Evolutionary conservation across 352 stramenopile genomes (phyloP).

Genomic region (Phytophthora meadii): DNA sequence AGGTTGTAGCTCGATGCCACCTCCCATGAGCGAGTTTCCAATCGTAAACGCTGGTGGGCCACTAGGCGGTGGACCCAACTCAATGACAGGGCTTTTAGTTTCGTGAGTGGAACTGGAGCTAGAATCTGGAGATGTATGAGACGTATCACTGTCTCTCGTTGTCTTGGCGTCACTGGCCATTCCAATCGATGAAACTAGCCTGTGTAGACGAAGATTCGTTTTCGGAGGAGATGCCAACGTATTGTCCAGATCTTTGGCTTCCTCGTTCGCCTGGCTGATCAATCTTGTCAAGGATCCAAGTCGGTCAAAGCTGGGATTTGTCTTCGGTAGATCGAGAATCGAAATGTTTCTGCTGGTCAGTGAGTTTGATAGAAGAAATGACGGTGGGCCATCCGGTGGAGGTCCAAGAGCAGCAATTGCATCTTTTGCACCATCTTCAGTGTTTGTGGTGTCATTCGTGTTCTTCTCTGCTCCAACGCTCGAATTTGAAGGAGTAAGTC

Average conservation of each 20-base stretch:
- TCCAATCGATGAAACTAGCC: conserved; percentile 22
- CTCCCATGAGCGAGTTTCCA: conserved; percentile 85
- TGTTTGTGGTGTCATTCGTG: conserved; percentile 1
- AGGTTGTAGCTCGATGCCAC: conserved; percentile 81
- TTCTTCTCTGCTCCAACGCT: not conserved
- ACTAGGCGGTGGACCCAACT: conserved; percentile 69
- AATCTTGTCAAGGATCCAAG: conserved; percentile 21
- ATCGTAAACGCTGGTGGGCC: conserved; percentile 68
- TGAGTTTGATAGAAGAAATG: conserved; percentile 31
- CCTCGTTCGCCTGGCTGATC: conserved; percentile 22
- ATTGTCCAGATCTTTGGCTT: conserved; percentile 13
- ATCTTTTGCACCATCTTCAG: conserved; percentile 7
- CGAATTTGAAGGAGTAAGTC: conserved; percentile 21
- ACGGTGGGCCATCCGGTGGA: conserved; percentile 22
- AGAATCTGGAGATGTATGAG: not conserved
- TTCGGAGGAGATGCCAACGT: conserved; percentile 14
- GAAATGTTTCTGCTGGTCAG: conserved; percentile 26
- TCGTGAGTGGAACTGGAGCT: conserved; percentile 21
- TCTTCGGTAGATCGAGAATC: conserved; percentile 9
- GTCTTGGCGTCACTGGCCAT: conserved; percentile 14
- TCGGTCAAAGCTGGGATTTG: conserved; percentile 20
- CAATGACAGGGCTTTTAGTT: conserved; percentile 20
- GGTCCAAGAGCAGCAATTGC: conserved; percentile 13
- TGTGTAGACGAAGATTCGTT: conserved; percentile 16
- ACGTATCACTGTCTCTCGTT: not conserved